These are phyloP conservation scores for Triangularia setosa DNA, from an alignment of 2,329 filamentous ascomycete genomes.

Conservation along the genomic window DNA sequence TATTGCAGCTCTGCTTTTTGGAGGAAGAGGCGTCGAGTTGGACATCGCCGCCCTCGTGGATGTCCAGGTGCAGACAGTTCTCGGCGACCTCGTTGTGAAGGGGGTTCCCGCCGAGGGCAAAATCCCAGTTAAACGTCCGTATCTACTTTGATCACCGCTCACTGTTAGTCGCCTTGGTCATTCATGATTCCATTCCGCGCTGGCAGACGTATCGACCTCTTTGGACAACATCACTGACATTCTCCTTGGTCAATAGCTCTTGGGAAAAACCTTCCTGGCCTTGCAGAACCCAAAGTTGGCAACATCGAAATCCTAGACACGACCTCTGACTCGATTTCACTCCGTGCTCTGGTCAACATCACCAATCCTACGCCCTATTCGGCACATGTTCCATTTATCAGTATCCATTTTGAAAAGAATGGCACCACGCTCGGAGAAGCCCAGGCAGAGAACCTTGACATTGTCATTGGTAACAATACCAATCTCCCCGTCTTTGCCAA, in stretches of 20 bases:
- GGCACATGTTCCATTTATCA: conserved; percentile 74
- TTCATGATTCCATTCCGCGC: conserved; percentile 4
- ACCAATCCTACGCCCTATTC: conserved; percentile 89
- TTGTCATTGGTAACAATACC: conserved; percentile 68
- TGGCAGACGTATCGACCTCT: conserved; percentile 7
- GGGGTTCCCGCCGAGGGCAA: conserved; percentile 81
- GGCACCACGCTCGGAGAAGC: conserved; percentile 72
- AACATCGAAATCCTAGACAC: conserved; percentile 71
- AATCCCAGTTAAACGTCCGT: conserved; percentile 92
- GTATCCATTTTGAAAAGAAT: conserved; percentile 71
- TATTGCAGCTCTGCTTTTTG: conserved; percentile 76
- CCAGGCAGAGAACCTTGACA: conserved; percentile 57
- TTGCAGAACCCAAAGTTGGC: conserved; percentile 60
- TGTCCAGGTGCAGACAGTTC: conserved; percentile 73
- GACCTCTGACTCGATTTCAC: conserved; percentile 62
- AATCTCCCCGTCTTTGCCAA: conserved; percentile 62
- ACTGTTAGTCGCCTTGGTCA: conserved; percentile 34
- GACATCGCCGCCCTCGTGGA: conserved; percentile 77
- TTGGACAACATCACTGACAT: conserved; percentile 17
- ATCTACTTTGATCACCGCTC: conserved; percentile 47
- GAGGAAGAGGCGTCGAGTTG: conserved; percentile 63
- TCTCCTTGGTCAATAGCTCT: conserved; percentile 49
- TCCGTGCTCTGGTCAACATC: conserved; percentile 72
- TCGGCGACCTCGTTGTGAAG: conserved; percentile 77
- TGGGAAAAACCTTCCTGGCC: conserved; percentile 47